These are phyloP conservation scores for Hypoxylon trugodes DNA, from an alignment of 495 filamentous ascomycete genomes.

Conservation along the genomic window DNA sequence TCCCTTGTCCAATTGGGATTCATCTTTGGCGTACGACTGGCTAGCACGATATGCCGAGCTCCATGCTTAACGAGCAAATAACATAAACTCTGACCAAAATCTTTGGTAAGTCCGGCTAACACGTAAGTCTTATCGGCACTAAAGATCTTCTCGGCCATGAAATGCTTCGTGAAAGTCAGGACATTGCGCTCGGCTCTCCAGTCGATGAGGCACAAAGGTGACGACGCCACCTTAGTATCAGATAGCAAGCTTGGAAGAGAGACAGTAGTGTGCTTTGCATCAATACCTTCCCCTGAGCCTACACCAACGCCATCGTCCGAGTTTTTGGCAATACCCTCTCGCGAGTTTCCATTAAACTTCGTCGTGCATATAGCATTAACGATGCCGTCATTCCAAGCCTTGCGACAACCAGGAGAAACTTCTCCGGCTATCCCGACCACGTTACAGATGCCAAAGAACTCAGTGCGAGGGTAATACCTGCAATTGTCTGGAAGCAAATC, in stretches of 20 bases:
- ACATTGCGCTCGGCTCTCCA: constrained; percentile 49
- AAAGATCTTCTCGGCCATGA: constrained; percentile 37
- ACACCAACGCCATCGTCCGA: too few species aligned
- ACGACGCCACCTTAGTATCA: neutral
- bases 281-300: too few species aligned
- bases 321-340: too few species aligned
- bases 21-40: constrained; percentile 64
- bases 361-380: too few species aligned
- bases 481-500: constrained; percentile 34
- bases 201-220: constrained; percentile 46
- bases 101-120: constrained; percentile 65
- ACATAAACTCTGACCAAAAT: constrained; percentile 66
- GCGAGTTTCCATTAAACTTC: too few species aligned
- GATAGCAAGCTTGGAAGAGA: constrained; percentile 41
- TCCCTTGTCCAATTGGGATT: constrained; percentile 56
- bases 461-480: constrained; percentile 28
- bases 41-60: constrained; percentile 62
- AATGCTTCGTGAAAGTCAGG: constrained; percentile 26
- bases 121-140: constrained; percentile 61
- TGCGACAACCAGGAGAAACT: too few species aligned
- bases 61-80: constrained; percentile 64
- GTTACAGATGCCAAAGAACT: constrained; percentile 4
- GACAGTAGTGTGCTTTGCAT: neutral
- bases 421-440: too few species aligned
- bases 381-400: too few species aligned